A percentile compares a stretch with the other conserved stretches of the same genome.
phyloP scores from a whole-genome alignment of 352 stramenopile species.

The Phytophthora sojae region DNA sequence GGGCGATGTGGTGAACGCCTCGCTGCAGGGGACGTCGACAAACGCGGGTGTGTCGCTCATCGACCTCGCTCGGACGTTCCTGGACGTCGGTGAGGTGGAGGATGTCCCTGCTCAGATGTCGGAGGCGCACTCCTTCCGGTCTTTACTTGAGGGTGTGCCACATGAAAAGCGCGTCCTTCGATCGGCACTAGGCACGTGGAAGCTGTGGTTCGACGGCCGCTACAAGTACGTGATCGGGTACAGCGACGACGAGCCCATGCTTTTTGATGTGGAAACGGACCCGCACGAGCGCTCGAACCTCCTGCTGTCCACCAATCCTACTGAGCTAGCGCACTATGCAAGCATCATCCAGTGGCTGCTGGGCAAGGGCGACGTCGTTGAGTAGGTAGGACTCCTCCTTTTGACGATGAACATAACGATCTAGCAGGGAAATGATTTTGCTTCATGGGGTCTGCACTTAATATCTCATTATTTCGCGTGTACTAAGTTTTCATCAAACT shows the following conservation, averaged over 20 bases:
- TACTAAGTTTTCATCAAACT: no score
- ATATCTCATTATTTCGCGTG: no score
- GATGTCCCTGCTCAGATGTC: conserved; percentile 39
- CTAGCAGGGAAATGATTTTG: background rate
- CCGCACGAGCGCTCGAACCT: conserved; percentile 42
- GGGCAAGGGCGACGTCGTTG: conserved; percentile 33
- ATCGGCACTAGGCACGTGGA: conserved; percentile 40
- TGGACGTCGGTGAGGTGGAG: conserved; percentile 41
- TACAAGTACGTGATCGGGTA: conserved; percentile 48
- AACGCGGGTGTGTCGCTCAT: conserved; percentile 42
- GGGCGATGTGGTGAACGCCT: conserved; percentile 33
- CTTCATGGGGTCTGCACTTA: no score
- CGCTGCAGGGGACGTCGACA: conserved; percentile 32
- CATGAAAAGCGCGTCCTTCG: conserved; percentile 32
- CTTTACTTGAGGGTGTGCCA: conserved; percentile 29
- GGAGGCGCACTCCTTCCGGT: conserved; percentile 35
- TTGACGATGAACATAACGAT: background rate
- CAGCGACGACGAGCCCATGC: conserved; percentile 37
- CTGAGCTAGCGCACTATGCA: conserved; percentile 28
- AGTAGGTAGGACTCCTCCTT: conserved; percentile 13
- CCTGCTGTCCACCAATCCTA: conserved; percentile 27
- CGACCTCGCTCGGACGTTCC: conserved; percentile 39
- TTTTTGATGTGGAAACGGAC: conserved; percentile 42
- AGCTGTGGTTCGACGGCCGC: conserved; percentile 42
- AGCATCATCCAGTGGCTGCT: conserved; percentile 38